These are phyloP conservation scores for Rhizophagus clarus DNA, from an alignment of 192 early-diverging fungal species.

Conservation along the genomic window DNA sequence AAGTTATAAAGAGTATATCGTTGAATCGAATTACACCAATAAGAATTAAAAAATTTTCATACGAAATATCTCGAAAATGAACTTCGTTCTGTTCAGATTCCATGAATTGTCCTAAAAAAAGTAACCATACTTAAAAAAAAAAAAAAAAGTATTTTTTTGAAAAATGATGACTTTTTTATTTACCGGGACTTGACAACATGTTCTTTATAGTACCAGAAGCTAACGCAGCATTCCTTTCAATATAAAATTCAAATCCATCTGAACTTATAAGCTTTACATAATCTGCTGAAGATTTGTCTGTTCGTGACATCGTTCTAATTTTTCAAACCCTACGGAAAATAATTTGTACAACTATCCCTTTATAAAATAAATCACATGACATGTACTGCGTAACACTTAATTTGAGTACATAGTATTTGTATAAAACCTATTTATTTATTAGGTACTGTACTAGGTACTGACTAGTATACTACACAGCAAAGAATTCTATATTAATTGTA, in stretches of 20 bases:
- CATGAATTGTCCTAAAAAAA: constrained; percentile 76
- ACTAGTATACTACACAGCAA: too few species aligned
- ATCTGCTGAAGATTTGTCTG: constrained; percentile 32
- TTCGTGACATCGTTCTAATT: not conserved
- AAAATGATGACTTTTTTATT: too few species aligned
- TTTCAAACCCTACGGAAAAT: too few species aligned
- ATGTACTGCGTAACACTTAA: too few species aligned
- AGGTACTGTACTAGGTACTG: too few species aligned
- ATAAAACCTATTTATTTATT: too few species aligned
- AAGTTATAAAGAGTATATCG: not conserved
- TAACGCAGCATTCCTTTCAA: constrained; percentile 86
- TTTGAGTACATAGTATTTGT: too few species aligned
- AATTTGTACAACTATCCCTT: too few species aligned
- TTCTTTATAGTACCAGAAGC: constrained; percentile 92
- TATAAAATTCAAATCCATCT: constrained; percentile 89
- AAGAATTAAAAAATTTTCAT: constrained; percentile 31
- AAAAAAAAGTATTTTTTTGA: not conserved
- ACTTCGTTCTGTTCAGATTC: constrained; percentile 89
- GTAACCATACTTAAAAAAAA: constrained; percentile 9
- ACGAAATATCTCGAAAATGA: constrained; percentile 91
- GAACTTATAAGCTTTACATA: constrained; percentile 84
- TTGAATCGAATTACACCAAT: not conserved
- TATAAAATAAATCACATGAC: too few species aligned
- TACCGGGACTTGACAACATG: constrained; percentile 88
- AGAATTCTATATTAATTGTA: too few species aligned